Conservation (phyloP, 495 filamentous ascomycete species). For the Bathelium albidoporum region DNA sequence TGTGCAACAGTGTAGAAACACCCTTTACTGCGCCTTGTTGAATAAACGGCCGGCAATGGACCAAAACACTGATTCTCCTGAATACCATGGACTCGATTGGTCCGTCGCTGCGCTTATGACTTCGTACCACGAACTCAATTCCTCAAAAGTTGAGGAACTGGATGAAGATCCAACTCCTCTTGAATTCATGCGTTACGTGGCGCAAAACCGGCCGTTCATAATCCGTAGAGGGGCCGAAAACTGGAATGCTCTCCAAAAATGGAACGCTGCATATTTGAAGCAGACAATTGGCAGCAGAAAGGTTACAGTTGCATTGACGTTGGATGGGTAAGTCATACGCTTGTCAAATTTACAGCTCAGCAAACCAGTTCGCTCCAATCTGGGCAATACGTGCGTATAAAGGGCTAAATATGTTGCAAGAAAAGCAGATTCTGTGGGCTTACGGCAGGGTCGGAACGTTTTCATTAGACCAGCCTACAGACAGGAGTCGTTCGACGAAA, state of each 20-base stretch:
- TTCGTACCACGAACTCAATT: slow-evolving; percentile 60
- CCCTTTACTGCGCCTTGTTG: no score
- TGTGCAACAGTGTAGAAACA: no score
- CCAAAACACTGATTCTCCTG: background rate
- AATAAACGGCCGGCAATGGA: no score
- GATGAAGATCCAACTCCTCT: slow-evolving; percentile 53
- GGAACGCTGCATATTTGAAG: slow-evolving; percentile 48
- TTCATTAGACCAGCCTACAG: slow-evolving; percentile 42
- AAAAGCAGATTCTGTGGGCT: slow-evolving; percentile 51
- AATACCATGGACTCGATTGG: background rate
- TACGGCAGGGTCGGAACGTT: slow-evolving; percentile 30
- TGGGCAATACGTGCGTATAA: no score
- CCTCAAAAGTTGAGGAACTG: slow-evolving; percentile 43
- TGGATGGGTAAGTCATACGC: slow-evolving; percentile 44
- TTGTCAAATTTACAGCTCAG: background rate
- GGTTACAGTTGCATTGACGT: slow-evolving; percentile 64
- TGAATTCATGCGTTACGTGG: slow-evolving; percentile 62
- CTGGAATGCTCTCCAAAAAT: slow-evolving; percentile 50
- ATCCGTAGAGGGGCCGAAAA: slow-evolving; percentile 44
- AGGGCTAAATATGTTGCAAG: slow-evolving; percentile 29
- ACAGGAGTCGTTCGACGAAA: slow-evolving; percentile 27
- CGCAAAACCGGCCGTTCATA: slow-evolving; percentile 59
- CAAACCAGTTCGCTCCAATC: background rate
- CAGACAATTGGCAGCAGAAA: slow-evolving; percentile 38
- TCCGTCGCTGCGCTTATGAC: slow-evolving; percentile 46